These are phyloP conservation scores for Lachancea thermotolerans DNA, from an alignment of 805 yeast genomes.

Conservation along the genomic window DNA sequence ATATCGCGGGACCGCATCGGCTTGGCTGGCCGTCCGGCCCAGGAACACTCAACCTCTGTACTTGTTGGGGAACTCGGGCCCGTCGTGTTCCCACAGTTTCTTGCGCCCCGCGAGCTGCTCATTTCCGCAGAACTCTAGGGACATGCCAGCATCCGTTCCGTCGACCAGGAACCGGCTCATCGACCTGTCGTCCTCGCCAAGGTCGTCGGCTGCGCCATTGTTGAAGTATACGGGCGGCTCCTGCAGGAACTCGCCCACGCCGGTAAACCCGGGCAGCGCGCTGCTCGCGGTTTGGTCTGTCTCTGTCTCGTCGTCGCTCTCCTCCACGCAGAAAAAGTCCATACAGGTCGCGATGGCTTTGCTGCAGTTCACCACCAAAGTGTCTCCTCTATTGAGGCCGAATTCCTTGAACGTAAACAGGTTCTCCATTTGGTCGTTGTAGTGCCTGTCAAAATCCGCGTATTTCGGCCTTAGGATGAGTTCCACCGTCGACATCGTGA, in stretches of 20 bases:
- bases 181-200: conserved; percentile 13
- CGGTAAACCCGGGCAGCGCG: conserved; percentile 9
- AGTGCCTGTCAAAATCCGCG: conserved; percentile 33
- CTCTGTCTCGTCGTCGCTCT: conserved; percentile 5
- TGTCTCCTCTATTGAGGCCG: conserved; percentile 37
- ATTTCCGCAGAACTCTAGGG: conserved; percentile 18
- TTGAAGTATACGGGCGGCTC: conserved; percentile 13
- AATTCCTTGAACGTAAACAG: conserved; percentile 34
- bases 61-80: too few relatives aligned
- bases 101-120: conserved; percentile 11
- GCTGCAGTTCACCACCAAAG: conserved; percentile 33
- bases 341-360: conserved; percentile 33
- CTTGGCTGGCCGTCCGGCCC: too few relatives aligned
- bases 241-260: conserved; percentile 17
- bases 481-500: conserved; percentile 26
- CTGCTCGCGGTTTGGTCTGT: conserved; percentile 1
- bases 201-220: conserved; percentile 25
- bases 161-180: conserved; percentile 3
- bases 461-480: conserved; percentile 33
- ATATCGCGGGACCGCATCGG: too few relatives aligned
- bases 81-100: conserved; percentile 3
- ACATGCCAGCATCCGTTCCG: conserved; percentile 22
- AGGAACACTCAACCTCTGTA: too few relatives aligned
- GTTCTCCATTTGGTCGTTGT: conserved; percentile 30
- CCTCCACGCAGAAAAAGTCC: conserved; percentile 20